These are phyloP conservation scores for Blastobotrys illinoisensis DNA, from an alignment of 1,139 yeast genomes.

Conservation along the genomic window DNA sequence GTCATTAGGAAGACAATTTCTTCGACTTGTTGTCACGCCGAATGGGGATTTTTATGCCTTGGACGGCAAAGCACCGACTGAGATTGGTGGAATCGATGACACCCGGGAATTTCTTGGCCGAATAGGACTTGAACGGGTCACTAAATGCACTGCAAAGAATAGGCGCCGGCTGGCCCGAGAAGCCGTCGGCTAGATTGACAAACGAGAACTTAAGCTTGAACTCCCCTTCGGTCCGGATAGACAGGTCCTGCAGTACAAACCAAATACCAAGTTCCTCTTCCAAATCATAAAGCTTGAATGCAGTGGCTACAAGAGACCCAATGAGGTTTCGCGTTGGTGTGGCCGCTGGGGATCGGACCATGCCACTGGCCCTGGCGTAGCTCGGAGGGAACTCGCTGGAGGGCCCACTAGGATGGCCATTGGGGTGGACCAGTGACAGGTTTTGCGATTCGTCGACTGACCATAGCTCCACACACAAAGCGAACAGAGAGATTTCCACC, in stretches of 20 bases:
- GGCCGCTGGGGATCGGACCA: constrained; percentile 9
- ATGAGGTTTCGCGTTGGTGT: constrained; percentile 35
- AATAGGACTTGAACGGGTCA: constrained; percentile 35
- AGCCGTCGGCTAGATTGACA: constrained; percentile 29
- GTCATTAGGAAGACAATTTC: background rate
- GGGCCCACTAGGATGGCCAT: constrained; percentile 13
- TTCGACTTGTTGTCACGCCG: constrained; percentile 22
- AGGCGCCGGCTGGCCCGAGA: constrained; percentile 25
- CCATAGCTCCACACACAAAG: constrained; percentile 38
- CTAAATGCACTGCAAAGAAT: constrained; percentile 33
- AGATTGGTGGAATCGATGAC: constrained; percentile 40
- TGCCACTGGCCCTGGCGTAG: constrained; percentile 1
- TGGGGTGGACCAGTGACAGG: constrained; percentile 27
- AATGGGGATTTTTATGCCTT: constrained; percentile 42
- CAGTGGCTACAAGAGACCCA: constrained; percentile 39
- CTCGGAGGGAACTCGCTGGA: constrained; percentile 1
- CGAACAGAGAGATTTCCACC: constrained; percentile 32
- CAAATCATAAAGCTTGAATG: constrained; percentile 37
- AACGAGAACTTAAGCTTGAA: constrained; percentile 37
- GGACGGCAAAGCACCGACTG: constrained; percentile 39
- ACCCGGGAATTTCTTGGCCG: constrained; percentile 43
- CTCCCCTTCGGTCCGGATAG: constrained; percentile 42
- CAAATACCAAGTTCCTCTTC: constrained; percentile 36
- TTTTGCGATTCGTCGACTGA: constrained; percentile 34
- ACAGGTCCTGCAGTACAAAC: constrained; percentile 40